Evolutionary conservation across 2,329 filamentous ascomycete genomes (phyloP).

Genomic region (Eutypella sp.): DNA sequence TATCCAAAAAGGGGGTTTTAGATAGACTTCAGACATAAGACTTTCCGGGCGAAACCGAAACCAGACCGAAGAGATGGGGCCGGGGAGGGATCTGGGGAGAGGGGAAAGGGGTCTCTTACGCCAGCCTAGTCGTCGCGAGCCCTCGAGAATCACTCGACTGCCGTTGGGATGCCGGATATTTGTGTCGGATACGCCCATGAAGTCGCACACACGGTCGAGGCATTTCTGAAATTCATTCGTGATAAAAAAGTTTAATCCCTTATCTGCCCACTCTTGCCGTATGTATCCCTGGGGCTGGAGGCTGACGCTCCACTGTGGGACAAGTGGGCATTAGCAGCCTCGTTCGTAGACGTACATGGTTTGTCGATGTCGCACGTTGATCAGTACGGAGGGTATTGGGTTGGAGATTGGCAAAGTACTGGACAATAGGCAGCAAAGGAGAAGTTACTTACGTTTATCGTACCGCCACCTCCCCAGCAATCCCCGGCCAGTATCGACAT

Average conservation of each 20-base stretch:
- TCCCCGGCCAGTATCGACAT: constrained; percentile 62
- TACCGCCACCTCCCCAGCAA: constrained; percentile 81
- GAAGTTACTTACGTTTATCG: constrained; percentile 57
- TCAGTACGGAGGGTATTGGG: too few relatives aligned
- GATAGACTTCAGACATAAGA: not conserved
- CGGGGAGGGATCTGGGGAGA: not conserved
- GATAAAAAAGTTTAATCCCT: constrained; percentile 68
- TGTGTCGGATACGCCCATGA: constrained; percentile 69
- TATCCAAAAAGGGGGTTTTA: too few relatives aligned
- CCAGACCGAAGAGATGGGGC: not conserved
- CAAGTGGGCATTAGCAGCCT: not conserved
- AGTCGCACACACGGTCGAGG: constrained; percentile 71
- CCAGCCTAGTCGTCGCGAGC: constrained; percentile 69
- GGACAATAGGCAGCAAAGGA: too few relatives aligned
- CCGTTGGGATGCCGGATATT: constrained; percentile 66
- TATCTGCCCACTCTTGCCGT: constrained; percentile 71
- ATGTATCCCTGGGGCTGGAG: constrained; percentile 69
- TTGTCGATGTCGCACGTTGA: too few relatives aligned
- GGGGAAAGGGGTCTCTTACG: constrained; percentile 16
- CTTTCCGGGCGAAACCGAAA: not conserved
- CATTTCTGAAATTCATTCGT: constrained; percentile 70
- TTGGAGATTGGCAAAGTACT: too few relatives aligned
- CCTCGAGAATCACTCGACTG: constrained; percentile 70
- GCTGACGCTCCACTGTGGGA: constrained; percentile 57
- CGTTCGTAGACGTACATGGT: too few relatives aligned